Conservation (phyloP, 2,329 filamentous ascomycete genomes). For the Alternaria sp. region DNA sequence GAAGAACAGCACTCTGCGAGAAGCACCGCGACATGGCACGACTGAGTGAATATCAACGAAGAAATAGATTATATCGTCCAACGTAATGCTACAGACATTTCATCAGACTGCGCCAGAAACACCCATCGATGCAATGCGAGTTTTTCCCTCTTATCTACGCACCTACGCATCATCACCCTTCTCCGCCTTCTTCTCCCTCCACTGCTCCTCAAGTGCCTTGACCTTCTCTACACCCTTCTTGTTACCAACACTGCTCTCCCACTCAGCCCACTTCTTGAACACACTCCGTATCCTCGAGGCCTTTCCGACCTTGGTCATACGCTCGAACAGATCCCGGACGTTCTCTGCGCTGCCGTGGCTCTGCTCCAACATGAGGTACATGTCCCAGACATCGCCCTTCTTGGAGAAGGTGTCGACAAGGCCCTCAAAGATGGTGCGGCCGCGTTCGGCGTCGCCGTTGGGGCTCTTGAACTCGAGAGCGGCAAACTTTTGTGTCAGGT, state of each 20-base stretch:
- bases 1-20: background rate
- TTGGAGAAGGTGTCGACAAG: conserved; percentile 85
- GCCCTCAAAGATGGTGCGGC: conserved; percentile 92
- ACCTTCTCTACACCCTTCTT: conserved; percentile 73
- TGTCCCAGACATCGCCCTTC: conserved; percentile 90
- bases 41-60: background rate
- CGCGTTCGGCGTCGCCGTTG: conserved; percentile 84
- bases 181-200: conserved; percentile 59
- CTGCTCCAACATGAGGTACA: conserved; percentile 82
- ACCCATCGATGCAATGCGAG: background rate
- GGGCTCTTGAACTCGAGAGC: conserved; percentile 87
- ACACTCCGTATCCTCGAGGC: conserved; percentile 81
- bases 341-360: conserved; percentile 63
- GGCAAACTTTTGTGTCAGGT: conserved; percentile 85
- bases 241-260: conserved; percentile 76
- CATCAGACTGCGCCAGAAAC: background rate
- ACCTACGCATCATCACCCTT: conserved; percentile 20
- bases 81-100: background rate
- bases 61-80: background rate
- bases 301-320: conserved; percentile 74
- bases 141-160: background rate
- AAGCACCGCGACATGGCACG: background rate
- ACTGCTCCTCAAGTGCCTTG: conserved; percentile 72
- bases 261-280: conserved; percentile 91
- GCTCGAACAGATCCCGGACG: conserved; percentile 81